phyloP scores from a whole-genome alignment of 2,329 filamentous ascomycete species.

The Aspergillus cejpii region DNA sequence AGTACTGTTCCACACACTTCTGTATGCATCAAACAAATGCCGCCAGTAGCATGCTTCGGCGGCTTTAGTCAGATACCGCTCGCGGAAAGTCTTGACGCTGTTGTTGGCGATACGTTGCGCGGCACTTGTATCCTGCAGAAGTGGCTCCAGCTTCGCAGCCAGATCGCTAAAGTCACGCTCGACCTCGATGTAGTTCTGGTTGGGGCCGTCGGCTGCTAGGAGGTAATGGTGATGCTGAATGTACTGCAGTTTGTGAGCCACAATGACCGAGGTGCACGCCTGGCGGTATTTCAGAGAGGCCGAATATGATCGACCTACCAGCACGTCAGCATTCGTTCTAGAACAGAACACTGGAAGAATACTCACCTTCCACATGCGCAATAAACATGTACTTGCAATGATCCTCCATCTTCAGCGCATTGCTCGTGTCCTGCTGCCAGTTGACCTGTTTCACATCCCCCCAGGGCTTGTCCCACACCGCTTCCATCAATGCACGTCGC shows the following conservation, averaged over 20 bases:
- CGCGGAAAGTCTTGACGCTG: conserved; percentile 41
- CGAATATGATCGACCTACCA: conserved; percentile 40
- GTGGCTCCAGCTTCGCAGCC: conserved; percentile 31
- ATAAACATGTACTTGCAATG: conserved; percentile 51
- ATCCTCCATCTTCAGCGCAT: conserved; percentile 46
- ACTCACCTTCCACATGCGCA: conserved; percentile 47
- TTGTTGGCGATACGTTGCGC: conserved; percentile 45
- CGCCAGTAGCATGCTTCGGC: conserved; percentile 51
- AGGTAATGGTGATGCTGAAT: conserved; percentile 46
- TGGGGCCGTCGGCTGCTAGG: conserved; percentile 37
- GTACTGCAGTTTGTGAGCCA: conserved; percentile 45
- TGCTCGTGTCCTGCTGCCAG: conserved; percentile 37
- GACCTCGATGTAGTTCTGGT: conserved; percentile 46
- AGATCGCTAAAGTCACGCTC: conserved; percentile 52
- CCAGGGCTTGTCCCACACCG: conserved; percentile 40
- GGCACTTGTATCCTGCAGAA: conserved; percentile 33
- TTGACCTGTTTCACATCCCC: conserved; percentile 42
- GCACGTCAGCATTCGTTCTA: background rate
- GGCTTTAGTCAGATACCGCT: conserved; percentile 46
- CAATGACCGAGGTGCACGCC: conserved; percentile 44
- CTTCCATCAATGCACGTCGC: conserved; percentile 37
- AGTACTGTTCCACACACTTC: background rate
- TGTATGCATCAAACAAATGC: conserved; percentile 32
- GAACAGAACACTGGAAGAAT: background rate
- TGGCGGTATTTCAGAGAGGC: conserved; percentile 48